Evolutionary conservation across 2,329 filamentous ascomycete species (phyloP).

Genomic region (Neofusicoccum parvum): DNA sequence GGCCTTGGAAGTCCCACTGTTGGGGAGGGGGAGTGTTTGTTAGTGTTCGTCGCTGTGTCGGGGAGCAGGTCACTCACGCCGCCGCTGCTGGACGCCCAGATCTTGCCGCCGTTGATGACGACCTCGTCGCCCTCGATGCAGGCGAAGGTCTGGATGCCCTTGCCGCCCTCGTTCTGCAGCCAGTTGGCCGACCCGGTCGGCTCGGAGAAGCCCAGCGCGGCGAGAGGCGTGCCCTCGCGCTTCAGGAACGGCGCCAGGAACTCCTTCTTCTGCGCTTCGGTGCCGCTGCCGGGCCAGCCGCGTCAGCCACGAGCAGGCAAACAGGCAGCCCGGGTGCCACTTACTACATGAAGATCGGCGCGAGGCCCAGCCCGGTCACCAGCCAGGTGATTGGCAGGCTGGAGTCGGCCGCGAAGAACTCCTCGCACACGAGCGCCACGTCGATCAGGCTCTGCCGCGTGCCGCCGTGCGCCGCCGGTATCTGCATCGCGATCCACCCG

Average conservation of each 20-base stretch:
- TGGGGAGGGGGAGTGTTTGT: not conserved
- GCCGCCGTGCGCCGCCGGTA: slow-evolving; percentile 51
- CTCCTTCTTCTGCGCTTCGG: slow-evolving; percentile 40
- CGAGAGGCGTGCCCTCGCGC: slow-evolving; percentile 46
- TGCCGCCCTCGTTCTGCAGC: slow-evolving; percentile 45
- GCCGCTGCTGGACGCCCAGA: slow-evolving; percentile 54
- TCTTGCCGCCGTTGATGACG: no score
- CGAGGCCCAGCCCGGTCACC: slow-evolving; percentile 55
- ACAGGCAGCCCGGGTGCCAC: slow-evolving; percentile 1
- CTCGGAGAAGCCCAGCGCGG: slow-evolving; percentile 56
- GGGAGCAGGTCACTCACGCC: slow-evolving; percentile 30
- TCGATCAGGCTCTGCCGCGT: slow-evolving; percentile 49
- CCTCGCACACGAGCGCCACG: slow-evolving; percentile 55
- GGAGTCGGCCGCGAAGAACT: slow-evolving; percentile 56
- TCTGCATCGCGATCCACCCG: slow-evolving; percentile 31
- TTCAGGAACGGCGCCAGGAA: slow-evolving; percentile 53
- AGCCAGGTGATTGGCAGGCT: slow-evolving; percentile 55
- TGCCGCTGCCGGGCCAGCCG: slow-evolving; percentile 29
- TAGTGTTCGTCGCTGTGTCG: no score
- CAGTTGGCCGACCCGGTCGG: slow-evolving; percentile 49
- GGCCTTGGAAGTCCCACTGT: slow-evolving; percentile 54
- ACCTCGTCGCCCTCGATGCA: no score
- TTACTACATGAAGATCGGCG: slow-evolving; percentile 45
- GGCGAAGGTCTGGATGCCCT: slow-evolving; percentile 43
- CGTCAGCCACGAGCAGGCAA: not conserved